Evolutionary conservation across 441 rosid species (phyloP).

Genomic region (Viola pubescens): DNA sequence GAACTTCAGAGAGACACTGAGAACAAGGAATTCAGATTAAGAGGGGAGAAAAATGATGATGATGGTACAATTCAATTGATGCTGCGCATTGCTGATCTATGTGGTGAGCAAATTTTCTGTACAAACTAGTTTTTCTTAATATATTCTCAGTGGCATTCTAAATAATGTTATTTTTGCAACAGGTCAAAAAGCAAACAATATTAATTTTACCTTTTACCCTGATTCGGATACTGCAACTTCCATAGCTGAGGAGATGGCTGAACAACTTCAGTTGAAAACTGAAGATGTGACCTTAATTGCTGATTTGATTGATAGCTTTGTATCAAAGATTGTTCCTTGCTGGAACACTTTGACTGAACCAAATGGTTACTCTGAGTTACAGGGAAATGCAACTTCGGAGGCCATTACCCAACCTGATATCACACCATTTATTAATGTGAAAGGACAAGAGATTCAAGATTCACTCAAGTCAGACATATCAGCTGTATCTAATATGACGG

Average conservation of each 20-base stretch:
- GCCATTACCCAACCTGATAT: constrained; percentile 16
- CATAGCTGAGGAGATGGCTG: constrained; percentile 67
- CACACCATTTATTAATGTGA: constrained; percentile 13
- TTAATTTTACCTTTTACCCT: constrained; percentile 54
- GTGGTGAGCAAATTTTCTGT: constrained; percentile 22
- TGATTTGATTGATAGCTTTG: constrained; percentile 53
- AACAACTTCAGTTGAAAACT: constrained; percentile 52
- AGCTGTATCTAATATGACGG: constrained; percentile 25
- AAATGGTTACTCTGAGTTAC: constrained; percentile 16
- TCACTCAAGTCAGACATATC: constrained; percentile 36
- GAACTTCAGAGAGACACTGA: constrained; percentile 39
- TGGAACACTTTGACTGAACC: constrained; percentile 27
- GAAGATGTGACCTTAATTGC: constrained; percentile 47
- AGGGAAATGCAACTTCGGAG: constrained; percentile 15
- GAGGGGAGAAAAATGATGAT: constrained; percentile 41
- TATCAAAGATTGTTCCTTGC: constrained; percentile 35
- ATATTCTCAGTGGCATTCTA: constrained; percentile 4
- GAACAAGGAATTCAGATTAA: constrained; percentile 38
- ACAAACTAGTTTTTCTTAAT: background rate
- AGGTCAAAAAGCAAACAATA: constrained; percentile 42
- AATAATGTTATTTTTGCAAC: constrained; percentile 17
- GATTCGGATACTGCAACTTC: constrained; percentile 55
- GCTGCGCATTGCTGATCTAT: constrained; percentile 42
- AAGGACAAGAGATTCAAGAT: constrained; percentile 21
- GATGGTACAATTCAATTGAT: constrained; percentile 39